A percentile compares a stretch with the other conserved stretches of the same genome.
These are phyloP conservation scores for Kodamaea neixiangensis DNA, from an alignment of 805 yeast genomes.

Conservation along the genomic window DNA sequence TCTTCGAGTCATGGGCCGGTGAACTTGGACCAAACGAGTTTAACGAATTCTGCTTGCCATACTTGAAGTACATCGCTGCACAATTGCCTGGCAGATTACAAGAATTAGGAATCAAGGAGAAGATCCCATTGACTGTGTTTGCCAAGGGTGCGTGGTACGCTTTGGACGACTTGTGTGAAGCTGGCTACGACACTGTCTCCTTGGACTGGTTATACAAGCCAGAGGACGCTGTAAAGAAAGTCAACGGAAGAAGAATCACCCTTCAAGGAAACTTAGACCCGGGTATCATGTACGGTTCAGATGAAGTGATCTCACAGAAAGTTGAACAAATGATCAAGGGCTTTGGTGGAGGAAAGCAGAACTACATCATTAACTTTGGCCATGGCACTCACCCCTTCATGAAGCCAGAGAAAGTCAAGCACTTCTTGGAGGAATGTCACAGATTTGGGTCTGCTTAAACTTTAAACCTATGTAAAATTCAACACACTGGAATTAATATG, in stretches of 20 bases:
- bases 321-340: constrained; percentile 87
- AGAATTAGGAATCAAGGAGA: constrained; percentile 70
- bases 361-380: constrained; percentile 93
- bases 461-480: not conserved
- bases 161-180: constrained; percentile 74
- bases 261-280: constrained; percentile 97
- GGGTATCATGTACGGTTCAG: constrained; percentile 88
- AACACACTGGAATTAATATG: not conserved
- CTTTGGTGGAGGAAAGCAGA: constrained; percentile 91
- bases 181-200: constrained; percentile 86
- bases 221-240: constrained; percentile 73
- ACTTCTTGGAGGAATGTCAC: constrained; percentile 86
- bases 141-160: constrained; percentile 99
- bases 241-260: constrained; percentile 70
- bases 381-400: constrained; percentile 98
- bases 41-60: constrained; percentile 85
- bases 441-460: constrained; percentile 59
- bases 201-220: constrained; percentile 92
- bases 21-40: constrained; percentile 92
- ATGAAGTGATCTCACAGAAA: constrained; percentile 75
- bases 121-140: constrained; percentile 84
- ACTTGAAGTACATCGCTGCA: constrained; percentile 71
- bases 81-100: constrained; percentile 66
- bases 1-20: constrained; percentile 98
- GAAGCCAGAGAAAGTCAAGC: constrained; percentile 87